A percentile compares a stretch with the other conserved stretches of the same genome.
Evolutionary conservation across 108 stramenopile species (phyloP).

Genomic region (Aureococcus anophagefferens): DNA sequence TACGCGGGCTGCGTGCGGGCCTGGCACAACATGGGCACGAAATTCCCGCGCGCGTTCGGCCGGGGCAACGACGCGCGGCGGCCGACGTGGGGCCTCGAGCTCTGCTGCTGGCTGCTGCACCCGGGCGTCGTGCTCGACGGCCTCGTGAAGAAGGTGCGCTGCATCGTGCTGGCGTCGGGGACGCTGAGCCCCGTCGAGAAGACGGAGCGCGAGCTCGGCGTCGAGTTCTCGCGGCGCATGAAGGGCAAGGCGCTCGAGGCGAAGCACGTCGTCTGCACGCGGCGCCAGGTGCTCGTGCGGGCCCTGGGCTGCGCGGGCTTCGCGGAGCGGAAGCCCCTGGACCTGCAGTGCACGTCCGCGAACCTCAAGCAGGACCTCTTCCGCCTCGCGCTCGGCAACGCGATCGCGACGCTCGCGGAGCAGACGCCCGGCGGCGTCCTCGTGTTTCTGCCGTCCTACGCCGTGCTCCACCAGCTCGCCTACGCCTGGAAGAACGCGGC

Average conservation of each 20-base stretch:
- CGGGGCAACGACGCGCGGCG: not conserved
- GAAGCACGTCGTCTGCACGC: slow-evolving; percentile 56
- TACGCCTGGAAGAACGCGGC: not conserved
- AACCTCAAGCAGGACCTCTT: slow-evolving; percentile 45
- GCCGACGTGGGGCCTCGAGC: not conserved
- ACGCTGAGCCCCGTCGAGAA: slow-evolving; percentile 50
- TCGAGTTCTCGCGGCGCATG: not conserved
- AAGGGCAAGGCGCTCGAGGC: slow-evolving; percentile 48
- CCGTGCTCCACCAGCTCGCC: not conserved
- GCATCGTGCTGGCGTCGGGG: slow-evolving; percentile 59
- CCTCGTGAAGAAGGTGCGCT: slow-evolving; percentile 1
- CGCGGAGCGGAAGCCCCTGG: not conserved
- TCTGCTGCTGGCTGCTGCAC: not conserved
- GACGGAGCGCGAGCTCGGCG: not conserved
- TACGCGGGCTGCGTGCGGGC: not conserved
- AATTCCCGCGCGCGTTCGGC: not conserved
- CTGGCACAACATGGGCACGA: not conserved
- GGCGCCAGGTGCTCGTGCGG: slow-evolving; percentile 44
- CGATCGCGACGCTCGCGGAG: slow-evolving; percentile 50
- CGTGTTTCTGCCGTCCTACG: slow-evolving; percentile 1
- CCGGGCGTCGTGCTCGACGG: not conserved
- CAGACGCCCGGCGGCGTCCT: slow-evolving; percentile 58
- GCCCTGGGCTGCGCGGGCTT: not conserved
- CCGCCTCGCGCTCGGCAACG: slow-evolving; percentile 51
- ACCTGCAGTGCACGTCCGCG: slow-evolving; percentile 41